These are phyloP conservation scores for Phaffia rhodozyma DNA, from an alignment of 1,284 basidiomycete genomes.

Conservation along the genomic window DNA sequence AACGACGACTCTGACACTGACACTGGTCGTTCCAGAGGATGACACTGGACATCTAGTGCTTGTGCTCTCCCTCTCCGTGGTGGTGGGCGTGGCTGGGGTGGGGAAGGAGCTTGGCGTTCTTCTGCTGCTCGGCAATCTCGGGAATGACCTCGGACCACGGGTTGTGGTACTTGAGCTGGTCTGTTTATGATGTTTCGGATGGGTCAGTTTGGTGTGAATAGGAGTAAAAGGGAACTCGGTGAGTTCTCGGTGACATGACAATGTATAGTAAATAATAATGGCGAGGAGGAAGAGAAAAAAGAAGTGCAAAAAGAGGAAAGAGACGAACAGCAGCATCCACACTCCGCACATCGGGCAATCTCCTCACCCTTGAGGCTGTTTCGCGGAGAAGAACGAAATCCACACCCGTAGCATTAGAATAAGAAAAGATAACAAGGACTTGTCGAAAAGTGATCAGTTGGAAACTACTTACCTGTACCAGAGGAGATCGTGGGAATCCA, in stretches of 20 bases:
- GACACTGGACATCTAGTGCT: no score
- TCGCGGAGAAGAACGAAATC: slow-evolving; percentile 15
- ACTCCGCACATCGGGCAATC: slow-evolving; percentile 69
- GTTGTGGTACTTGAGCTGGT: slow-evolving; percentile 18
- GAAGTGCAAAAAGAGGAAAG: neutral
- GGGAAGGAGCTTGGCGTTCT: neutral
- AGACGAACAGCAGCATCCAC: slow-evolving; percentile 61
- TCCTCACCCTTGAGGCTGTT: slow-evolving; percentile 49
- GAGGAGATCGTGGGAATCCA: slow-evolving; percentile 78
- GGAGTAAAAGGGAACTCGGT: neutral
- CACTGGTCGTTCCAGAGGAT: no score
- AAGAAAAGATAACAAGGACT: neutral
- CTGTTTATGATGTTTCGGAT: neutral
- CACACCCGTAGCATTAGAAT: neutral
- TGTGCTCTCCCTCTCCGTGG: neutral
- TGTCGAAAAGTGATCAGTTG: neutral
- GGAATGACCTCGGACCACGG: slow-evolving; percentile 18
- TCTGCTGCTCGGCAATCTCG: slow-evolving; percentile 11
- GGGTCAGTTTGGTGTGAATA: no score
- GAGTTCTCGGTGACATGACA: neutral
- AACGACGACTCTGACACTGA: no score
- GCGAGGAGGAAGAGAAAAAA: neutral
- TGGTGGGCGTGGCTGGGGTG: neutral
- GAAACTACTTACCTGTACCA: slow-evolving; percentile 49
- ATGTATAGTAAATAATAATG: neutral